Base-by-base conservation (phyloP, 1,139 yeast species). In the Debaryomyces nepalensis region DNA sequence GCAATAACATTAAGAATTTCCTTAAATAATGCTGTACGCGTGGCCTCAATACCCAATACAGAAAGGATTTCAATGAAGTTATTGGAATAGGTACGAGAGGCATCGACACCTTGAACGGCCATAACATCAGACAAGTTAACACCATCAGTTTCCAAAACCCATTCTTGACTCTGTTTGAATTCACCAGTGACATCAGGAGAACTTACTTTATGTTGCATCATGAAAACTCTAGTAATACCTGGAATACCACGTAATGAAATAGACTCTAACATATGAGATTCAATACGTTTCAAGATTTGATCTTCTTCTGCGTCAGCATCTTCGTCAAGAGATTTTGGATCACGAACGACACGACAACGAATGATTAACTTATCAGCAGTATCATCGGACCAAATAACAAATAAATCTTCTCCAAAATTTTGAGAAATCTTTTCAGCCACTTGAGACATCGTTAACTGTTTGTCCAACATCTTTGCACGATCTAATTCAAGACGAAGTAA, bases 111-210 rank as follows among this genome's bases (percentile, higher is more conserved):
- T 19, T 90, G 91, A 46, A 90, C 93, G 33, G 93, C 79, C 86
- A 95, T 88, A 41, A 93, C 99, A 59, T 91, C 97, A 2, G 97
- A 87, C 57, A 95, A 77, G 60, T 93, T 95, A 44, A 89, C 93
- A 75, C 99, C 99, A 71, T 95, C 99, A 2, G 99, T 91, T 78
- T 95, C 99, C 66, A 95, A 77, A 27, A 90, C 97, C 98, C 98
- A 93, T 65, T 93, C 98, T 63, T 89, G 91, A 49, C 87, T 86
- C 68, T 88, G 93, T 50, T 81, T 80, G 60, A 74, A 93, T 51
- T 89, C 97, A 57, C 99, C 99, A 39, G 85, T 77, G 43, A 75
- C 84, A 63, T 87, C 95, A 35, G 93, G 89, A 37, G 78, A 67
- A 55, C 82, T 85, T 47, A 82, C 80, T 65, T 91, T 93, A 59